Evolutionary conservation across 768 basidiomycete genomes (phyloP).

Genomic region (Trametes meyenii): DNA sequence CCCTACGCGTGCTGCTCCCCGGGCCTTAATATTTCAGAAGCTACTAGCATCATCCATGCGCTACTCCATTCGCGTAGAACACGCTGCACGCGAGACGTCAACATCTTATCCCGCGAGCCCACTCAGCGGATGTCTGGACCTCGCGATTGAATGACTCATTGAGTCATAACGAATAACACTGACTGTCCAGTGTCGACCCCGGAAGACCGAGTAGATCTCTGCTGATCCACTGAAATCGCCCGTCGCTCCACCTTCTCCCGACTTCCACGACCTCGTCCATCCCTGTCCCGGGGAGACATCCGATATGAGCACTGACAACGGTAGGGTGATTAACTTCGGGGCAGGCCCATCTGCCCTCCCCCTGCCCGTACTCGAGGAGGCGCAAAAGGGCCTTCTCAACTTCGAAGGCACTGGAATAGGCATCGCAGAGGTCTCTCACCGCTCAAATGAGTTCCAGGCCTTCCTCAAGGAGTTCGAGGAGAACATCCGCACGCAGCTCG

Average conservation of each 20-base stretch:
- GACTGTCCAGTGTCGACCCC: no score
- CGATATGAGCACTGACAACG: constrained; percentile 24
- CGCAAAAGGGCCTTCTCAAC: constrained; percentile 84
- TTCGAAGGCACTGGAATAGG: constrained; percentile 92
- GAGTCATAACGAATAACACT: no score
- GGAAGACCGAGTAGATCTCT: neutral
- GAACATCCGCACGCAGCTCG: constrained; percentile 74
- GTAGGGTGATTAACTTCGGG: constrained; percentile 83
- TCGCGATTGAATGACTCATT: no score
- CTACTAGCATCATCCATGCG: neutral
- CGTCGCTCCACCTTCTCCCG: neutral
- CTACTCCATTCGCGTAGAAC: no score
- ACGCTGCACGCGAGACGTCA: no score
- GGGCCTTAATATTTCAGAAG: no score
- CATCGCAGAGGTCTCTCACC: constrained; percentile 94
- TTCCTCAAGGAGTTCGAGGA: constrained; percentile 65
- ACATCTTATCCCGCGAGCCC: no score
- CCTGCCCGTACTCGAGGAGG: constrained; percentile 80
- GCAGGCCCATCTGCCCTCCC: constrained; percentile 95
- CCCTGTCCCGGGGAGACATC: no score
- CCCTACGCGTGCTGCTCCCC: no score
- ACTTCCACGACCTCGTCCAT: neutral
- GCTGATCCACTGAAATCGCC: constrained; percentile 7
- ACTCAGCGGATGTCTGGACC: no score
- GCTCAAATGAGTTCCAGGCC: constrained; percentile 83